Percentiles rank a stretch among this genome's conserved stretches.
phyloP scores from a whole-genome alignment of 345 rosid species.

The Raphanus raphanistrum region DNA sequence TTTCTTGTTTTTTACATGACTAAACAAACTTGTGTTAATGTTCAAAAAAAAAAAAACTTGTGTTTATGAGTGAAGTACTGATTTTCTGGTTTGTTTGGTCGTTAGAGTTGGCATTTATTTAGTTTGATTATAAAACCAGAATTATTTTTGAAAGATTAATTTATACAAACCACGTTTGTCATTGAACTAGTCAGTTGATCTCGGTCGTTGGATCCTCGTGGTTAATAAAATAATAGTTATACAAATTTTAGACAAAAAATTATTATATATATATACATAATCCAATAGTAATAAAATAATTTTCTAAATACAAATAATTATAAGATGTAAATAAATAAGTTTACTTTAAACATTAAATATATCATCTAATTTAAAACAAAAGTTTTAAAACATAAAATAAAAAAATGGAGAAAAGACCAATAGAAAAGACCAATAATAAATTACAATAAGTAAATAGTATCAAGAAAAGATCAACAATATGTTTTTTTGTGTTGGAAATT shows the following conservation, averaged over 20 bases:
- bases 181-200: too few species aligned
- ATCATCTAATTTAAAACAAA: background rate
- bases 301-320: background rate
- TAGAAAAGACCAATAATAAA: background rate
- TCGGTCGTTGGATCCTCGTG: too few species aligned
- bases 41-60: too few species aligned
- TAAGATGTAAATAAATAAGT: background rate
- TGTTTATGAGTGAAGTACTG: background rate
- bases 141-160: background rate
- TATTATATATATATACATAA: background rate
- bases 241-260: background rate
- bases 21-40: constrained; percentile 16
- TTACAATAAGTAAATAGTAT: constrained; percentile 3
- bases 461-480: background rate
- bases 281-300: background rate
- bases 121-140: background rate
- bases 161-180: too few species aligned
- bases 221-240: background rate
- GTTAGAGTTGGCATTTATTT: background rate
- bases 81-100: constrained; percentile 13
- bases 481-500: background rate
- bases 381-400: background rate
- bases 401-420: background rate
- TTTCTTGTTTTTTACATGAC: constrained; percentile 7
- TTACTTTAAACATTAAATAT: background rate